These are phyloP conservation scores for Mucor piriformis DNA, from an alignment of 371 early-diverging fungal genomes.

Conservation along the genomic window DNA sequence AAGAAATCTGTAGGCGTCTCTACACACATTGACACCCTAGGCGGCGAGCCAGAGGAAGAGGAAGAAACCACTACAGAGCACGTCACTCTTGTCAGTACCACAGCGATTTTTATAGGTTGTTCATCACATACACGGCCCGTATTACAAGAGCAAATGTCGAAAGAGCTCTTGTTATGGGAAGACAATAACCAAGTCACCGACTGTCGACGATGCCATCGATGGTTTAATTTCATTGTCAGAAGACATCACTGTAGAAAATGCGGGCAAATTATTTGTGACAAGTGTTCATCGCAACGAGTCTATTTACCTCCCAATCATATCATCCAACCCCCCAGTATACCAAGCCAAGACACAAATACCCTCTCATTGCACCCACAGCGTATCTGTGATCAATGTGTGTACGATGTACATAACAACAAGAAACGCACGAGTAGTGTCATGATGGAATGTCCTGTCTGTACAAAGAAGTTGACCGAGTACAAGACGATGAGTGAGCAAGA, in stretches of 20 bases:
- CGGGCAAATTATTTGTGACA: constrained; percentile 32
- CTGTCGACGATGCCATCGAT: constrained; percentile 68
- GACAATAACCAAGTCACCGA: constrained; percentile 64
- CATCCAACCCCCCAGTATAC: constrained; percentile 3
- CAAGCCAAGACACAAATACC: not conserved
- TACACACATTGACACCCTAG: no score
- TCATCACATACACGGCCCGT: constrained; percentile 22
- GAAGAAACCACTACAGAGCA: constrained; percentile 3
- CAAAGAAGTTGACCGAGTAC: constrained; percentile 41
- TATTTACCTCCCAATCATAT: constrained; percentile 5
- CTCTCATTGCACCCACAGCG: constrained; percentile 12
- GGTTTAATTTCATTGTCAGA: constrained; percentile 68
- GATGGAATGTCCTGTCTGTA: constrained; percentile 87
- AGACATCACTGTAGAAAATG: constrained; percentile 74
- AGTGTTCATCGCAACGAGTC: constrained; percentile 10
- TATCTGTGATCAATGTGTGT: constrained; percentile 21
- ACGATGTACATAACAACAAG: constrained; percentile 1
- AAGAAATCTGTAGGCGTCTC: constrained; percentile 61
- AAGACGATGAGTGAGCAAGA: constrained; percentile 67
- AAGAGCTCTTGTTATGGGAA: constrained; percentile 59
- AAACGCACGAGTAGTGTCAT: constrained; percentile 26
- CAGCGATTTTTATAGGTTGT: constrained; percentile 16
- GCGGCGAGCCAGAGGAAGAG: not conserved
- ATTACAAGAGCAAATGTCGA: constrained; percentile 14
- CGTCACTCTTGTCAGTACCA: constrained; percentile 23